Evolutionary conservation across 148 eudicot genomes (phyloP).

Genomic region (Camellia japonica): DNA sequence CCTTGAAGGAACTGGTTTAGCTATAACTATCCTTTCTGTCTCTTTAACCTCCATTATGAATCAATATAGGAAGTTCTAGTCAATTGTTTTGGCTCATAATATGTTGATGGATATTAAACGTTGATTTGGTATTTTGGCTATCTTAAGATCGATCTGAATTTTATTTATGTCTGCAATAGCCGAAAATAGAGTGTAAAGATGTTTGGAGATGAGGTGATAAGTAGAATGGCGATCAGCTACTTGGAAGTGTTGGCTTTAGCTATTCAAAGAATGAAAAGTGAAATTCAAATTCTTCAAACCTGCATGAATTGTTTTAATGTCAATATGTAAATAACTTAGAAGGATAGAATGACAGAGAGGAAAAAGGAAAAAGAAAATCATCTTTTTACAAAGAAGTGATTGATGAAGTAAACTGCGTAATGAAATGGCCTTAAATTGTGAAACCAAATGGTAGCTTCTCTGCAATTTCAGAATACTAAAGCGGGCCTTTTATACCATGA

Average conservation of each 20-base stretch:
- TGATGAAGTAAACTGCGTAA: no score
- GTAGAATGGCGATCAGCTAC: not conserved
- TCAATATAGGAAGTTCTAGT: not conserved
- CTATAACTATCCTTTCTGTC: slow-evolving; percentile 48
- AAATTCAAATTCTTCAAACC: not conserved
- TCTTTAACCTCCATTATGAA: slow-evolving; percentile 62
- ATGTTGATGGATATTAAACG: no score
- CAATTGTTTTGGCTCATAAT: not conserved
- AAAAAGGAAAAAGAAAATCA: not conserved
- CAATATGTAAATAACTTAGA: not conserved
- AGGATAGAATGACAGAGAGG: not conserved
- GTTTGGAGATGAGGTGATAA: not conserved
- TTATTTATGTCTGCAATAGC: not conserved
- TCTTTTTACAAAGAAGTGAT: no score
- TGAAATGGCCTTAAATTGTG: no score
- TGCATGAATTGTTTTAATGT: not conserved
- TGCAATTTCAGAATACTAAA: no score
- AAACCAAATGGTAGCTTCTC: no score
- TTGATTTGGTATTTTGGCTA: not conserved
- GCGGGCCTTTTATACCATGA: no score
- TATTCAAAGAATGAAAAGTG: not conserved
- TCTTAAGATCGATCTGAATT: not conserved
- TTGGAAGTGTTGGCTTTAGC: slow-evolving; percentile 5
- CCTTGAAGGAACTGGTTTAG: slow-evolving; percentile 86
- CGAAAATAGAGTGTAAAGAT: not conserved